These are phyloP conservation scores for Suzukiozyma palmioleophila DNA, from an alignment of 1,139 yeast species.

Conservation along the genomic window DNA sequence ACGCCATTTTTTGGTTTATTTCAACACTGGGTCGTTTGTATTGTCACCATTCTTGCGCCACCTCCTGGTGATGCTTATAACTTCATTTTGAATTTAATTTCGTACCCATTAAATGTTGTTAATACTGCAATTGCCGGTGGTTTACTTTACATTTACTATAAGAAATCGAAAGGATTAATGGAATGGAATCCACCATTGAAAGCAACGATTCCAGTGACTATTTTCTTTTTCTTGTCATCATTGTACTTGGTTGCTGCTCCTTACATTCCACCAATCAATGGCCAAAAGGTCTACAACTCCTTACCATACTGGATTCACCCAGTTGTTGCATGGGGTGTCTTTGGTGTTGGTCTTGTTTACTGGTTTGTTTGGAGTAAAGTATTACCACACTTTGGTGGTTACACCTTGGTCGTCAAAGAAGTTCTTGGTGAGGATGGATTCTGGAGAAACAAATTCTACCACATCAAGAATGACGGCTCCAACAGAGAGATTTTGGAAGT, in stretches of 20 bases:
- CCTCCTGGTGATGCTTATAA: conserved; percentile 50
- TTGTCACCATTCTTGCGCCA: conserved; percentile 44
- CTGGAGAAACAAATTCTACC: conserved; percentile 63
- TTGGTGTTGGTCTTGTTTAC: conserved; percentile 65
- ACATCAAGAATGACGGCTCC: conserved; percentile 24
- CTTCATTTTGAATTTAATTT: conserved; percentile 44
- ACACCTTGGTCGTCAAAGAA: conserved; percentile 54
- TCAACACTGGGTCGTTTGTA: conserved; percentile 53
- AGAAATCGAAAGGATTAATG: conserved; percentile 45
- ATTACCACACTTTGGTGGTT: conserved; percentile 57
- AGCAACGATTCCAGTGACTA: conserved; percentile 59
- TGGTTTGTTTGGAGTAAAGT: conserved; percentile 66
- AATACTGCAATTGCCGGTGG: conserved; percentile 45
- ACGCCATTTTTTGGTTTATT: conserved; percentile 54
- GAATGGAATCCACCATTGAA: conserved; percentile 75
- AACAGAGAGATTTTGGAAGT: conserved; percentile 13
- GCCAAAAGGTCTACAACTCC: conserved; percentile 60
- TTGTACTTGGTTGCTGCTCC: conserved; percentile 75
- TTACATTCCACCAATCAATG: conserved; percentile 67
- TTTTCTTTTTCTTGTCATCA: conserved; percentile 65
- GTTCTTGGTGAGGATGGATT: conserved; percentile 69
- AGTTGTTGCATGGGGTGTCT: conserved; percentile 78
- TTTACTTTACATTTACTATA: conserved; percentile 39
- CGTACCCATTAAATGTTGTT: conserved; percentile 48
- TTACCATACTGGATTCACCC: conserved; percentile 81